phyloP scores from a whole-genome alignment of 2,329 filamentous ascomycete genomes.

The Scedosporium minutisporum region DNA sequence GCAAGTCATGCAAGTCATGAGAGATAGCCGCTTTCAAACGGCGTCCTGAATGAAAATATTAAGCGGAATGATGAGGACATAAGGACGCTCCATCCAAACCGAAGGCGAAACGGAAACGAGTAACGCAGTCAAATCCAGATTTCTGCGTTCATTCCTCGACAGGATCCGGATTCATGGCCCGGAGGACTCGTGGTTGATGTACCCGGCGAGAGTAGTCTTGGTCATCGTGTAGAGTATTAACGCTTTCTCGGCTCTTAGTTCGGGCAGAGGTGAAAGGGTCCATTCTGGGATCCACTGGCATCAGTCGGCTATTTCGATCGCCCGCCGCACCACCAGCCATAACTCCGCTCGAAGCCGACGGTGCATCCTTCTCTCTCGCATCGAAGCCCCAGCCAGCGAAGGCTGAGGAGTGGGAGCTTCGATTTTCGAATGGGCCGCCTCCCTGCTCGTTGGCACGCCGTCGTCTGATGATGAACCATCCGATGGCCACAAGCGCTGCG shows the following conservation, averaged over 20 bases:
- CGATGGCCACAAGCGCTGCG: conserved; percentile 30
- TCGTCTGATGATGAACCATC: conserved; percentile 34
- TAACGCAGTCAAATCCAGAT: not conserved
- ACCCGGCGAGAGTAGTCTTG: conserved; percentile 56
- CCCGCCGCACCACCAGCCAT: conserved; percentile 23
- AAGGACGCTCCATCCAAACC: not conserved
- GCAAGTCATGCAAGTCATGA: not conserved
- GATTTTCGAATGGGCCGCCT: not conserved
- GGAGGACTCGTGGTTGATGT: conserved; percentile 45
- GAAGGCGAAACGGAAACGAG: not conserved
- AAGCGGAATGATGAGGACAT: not conserved
- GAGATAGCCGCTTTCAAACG: not conserved
- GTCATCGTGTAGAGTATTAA: conserved; percentile 54
- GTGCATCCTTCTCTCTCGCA: not conserved
- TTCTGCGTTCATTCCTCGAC: conserved; percentile 15
- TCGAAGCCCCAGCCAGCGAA: conserved; percentile 24
- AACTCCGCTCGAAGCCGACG: not conserved
- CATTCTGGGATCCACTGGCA: conserved; percentile 54
- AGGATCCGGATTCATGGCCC: conserved; percentile 54
- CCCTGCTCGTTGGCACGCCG: conserved; percentile 31
- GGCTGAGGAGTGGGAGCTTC: conserved; percentile 38
- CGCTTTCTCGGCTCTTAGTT: conserved; percentile 52
- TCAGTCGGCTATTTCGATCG: conserved; percentile 42
- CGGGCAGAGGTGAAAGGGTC: conserved; percentile 52
- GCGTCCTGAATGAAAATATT: not conserved